Percentiles rank a stretch among this genome's conserved stretches.
Evolutionary conservation across 108 stramenopile species (phyloP).

Genomic region (Nannochloropsis salina): DNA sequence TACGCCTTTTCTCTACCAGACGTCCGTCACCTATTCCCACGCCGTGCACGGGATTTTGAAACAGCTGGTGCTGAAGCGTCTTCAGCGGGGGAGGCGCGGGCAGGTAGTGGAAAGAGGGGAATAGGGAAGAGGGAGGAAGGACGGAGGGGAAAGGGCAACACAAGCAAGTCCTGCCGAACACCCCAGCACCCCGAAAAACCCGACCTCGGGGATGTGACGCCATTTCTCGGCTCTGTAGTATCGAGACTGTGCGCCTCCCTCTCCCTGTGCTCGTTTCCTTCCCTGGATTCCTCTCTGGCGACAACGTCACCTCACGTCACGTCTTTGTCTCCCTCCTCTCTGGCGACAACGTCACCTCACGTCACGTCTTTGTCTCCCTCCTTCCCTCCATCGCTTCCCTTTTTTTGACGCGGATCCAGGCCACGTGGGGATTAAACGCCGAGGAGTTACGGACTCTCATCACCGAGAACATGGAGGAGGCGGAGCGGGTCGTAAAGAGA

Average conservation of each 20-base stretch:
- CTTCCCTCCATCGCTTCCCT: neutral
- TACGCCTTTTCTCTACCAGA: neutral
- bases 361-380: neutral
- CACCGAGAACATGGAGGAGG: neutral
- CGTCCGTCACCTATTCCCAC: neutral
- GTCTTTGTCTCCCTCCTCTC: neutral
- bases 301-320: neutral
- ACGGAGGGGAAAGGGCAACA: neutral
- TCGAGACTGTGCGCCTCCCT: neutral
- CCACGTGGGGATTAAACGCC: neutral
- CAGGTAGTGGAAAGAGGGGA: neutral
- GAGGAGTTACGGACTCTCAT: neutral
- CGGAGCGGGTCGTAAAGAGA: neutral
- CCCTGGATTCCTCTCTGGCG: neutral
- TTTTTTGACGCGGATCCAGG: neutral
- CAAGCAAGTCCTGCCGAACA: no score
- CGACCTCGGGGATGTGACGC: neutral
- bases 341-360: neutral
- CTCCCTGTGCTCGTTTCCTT: no score
- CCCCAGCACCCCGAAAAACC: no score
- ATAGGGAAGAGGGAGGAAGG: neutral
- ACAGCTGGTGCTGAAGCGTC: neutral
- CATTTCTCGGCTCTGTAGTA: neutral
- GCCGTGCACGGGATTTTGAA: neutral
- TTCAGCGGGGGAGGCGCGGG: neutral